A percentile compares a stretch with the other conserved stretches of the same genome.
Conservation (phyloP, 73 alveolate genomes). For the Urostyla sp. region DNA sequence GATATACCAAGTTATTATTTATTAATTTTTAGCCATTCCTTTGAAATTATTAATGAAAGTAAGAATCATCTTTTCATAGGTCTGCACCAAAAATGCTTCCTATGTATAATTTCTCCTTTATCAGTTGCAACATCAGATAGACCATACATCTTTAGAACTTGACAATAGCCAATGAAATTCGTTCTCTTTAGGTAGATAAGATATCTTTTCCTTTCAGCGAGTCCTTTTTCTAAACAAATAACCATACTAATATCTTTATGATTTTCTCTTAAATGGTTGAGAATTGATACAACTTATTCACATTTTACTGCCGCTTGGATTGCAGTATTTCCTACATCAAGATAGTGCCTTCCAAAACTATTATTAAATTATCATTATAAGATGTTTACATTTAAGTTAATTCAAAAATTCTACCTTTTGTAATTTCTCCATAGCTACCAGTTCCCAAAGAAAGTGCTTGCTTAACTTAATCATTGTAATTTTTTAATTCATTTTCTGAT, state of each 20-base stretch:
- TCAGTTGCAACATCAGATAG: constrained; percentile 47
- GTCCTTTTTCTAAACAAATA: constrained; percentile 31
- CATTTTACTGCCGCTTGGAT: constrained; percentile 67
- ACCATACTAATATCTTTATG: constrained; percentile 60
- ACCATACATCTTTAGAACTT: constrained; percentile 57
- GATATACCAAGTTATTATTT: not conserved
- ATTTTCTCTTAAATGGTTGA: constrained; percentile 61
- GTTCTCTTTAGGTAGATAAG: constrained; percentile 49
- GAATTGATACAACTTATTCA: constrained; percentile 57
- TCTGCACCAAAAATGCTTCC: constrained; percentile 42
- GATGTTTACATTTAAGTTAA: constrained; percentile 38
- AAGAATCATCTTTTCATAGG: not conserved
- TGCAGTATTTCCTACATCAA: constrained; percentile 69
- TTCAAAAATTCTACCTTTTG: constrained; percentile 9
- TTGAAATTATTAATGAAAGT: not conserved
- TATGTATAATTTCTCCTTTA: constrained; percentile 42
- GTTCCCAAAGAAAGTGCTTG: constrained; percentile 18
- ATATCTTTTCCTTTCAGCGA: constrained; percentile 54
- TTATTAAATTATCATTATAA: not conserved
- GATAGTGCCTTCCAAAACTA: constrained; percentile 61
- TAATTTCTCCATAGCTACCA: constrained; percentile 37
- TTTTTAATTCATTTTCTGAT: constrained; percentile 36
- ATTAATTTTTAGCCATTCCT: not conserved
- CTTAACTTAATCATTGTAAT: constrained; percentile 31
- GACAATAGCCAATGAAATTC: constrained; percentile 56